Base-by-base conservation (phyloP, 805 yeast genomes). In the Torulaspora gathmanii region DNA sequence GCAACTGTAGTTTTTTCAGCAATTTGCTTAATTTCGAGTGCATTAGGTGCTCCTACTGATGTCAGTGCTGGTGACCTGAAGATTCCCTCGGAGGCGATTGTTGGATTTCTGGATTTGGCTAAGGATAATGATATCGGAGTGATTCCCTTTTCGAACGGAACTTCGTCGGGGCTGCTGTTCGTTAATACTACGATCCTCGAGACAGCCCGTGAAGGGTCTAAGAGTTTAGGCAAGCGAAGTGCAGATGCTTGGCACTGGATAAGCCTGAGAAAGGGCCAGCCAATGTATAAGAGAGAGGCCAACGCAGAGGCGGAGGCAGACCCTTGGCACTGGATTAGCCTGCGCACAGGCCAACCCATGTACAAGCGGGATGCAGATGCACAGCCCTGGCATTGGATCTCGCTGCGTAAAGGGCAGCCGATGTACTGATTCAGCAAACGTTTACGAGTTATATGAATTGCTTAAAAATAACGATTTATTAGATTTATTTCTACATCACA, bases 171-270 rank as follows among this genome's bases (percentile, higher is more conserved):
- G 37, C 20, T 63, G 9, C 37, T 64, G 33, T 57, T 64, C 36
- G 54, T 63, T 26, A 64, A 64, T 51, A 51, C 67, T 8, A 64
- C 67, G 6, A 56, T 64, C 37, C 50, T 52, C n/a, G 52, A 51
- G 20, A n/a, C 15, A 22, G 34, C 34, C 12, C 6, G n/a, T 10
- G 50, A 45, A 10, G 25, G 8, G 8, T 22, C 25, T 36, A 12
- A 37, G 36, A 23, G 42, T 37, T 43, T 56, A 46, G 35, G 45
- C 28, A 57, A 61, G 53, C 49, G 55, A 45, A 44, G 47, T 12
- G 62, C 66, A 15, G 53, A 52, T 3, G 57, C 60, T 9, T 60
- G 65, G 62, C 58, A 57, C 28, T 61, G 67, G 64, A 46, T 62
- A 25, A 38, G 48, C 3, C 43, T 62, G 9, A 42, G 35, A 20